Evolutionary conservation across 1,284 basidiomycete species (phyloP).

Genomic region (Thecaphora thlaspeos): DNA sequence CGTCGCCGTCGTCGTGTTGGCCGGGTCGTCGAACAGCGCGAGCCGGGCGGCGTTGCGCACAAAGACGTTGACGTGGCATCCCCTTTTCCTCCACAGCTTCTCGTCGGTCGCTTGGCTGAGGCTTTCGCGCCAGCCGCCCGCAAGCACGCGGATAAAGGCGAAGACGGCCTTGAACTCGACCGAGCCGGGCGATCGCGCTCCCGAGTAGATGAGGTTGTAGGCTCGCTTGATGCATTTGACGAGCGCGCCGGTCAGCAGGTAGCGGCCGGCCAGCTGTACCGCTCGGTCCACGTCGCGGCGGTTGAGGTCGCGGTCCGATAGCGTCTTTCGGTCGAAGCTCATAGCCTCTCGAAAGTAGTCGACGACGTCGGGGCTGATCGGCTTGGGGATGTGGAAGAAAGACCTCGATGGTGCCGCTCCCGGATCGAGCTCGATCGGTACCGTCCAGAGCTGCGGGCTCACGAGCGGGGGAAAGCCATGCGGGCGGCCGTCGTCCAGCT

Average conservation of each 20-base stretch:
- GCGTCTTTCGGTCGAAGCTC: slow-evolving; percentile 1
- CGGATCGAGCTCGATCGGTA: slow-evolving; percentile 18
- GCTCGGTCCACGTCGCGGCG: slow-evolving; percentile 15
- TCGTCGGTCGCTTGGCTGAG: slow-evolving; percentile 8
- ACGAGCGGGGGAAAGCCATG: too few relatives aligned
- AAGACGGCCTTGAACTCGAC: slow-evolving; percentile 17
- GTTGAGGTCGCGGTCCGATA: slow-evolving; percentile 11
- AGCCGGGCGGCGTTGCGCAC: slow-evolving; percentile 12
- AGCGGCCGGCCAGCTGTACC: slow-evolving; percentile 14
- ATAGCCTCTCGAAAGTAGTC: background rate
- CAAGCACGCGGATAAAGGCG: slow-evolving; percentile 18
- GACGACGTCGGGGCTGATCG: slow-evolving; percentile 8
- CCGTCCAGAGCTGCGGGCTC: slow-evolving; percentile 3
- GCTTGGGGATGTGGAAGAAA: slow-evolving; percentile 6
- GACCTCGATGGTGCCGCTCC: slow-evolving; percentile 5
- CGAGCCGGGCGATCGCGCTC: slow-evolving; percentile 9
- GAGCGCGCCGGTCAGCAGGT: slow-evolving; percentile 7
- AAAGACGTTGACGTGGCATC: slow-evolving; percentile 18
- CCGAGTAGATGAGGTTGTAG: slow-evolving; percentile 28
- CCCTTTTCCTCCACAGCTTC: slow-evolving; percentile 13
- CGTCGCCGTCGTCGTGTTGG: background rate
- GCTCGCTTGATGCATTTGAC: slow-evolving; percentile 16
- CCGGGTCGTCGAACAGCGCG: slow-evolving; percentile 4
- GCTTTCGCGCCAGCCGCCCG: slow-evolving; percentile 13
- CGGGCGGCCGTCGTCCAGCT: background rate